phyloP scores from a whole-genome alignment of 2,329 filamentous ascomycete genomes.

The Neonectria ditissima region DNA sequence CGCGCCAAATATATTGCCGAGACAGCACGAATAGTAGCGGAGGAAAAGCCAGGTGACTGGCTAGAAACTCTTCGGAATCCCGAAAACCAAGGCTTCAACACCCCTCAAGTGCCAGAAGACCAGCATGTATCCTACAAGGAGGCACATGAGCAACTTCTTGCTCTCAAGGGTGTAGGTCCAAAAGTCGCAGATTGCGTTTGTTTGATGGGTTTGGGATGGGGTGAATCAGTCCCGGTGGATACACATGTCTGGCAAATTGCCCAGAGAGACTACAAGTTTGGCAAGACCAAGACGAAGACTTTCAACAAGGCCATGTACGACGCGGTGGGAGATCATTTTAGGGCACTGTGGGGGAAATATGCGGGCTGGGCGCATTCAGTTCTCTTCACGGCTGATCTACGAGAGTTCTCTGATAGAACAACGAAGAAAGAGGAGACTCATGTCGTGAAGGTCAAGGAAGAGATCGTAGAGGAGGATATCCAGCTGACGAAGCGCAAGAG shows the following conservation, averaged over 20 bases:
- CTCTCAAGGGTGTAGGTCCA: slow-evolving; percentile 88
- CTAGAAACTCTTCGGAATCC: slow-evolving; percentile 83
- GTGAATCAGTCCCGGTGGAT: slow-evolving; percentile 93
- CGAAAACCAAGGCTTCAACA: slow-evolving; percentile 70
- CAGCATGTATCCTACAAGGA: slow-evolving; percentile 74
- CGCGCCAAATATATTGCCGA: slow-evolving; percentile 91
- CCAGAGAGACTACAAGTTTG: slow-evolving; percentile 93
- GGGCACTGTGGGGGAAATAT: slow-evolving; percentile 89
- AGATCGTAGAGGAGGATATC: slow-evolving; percentile 30
- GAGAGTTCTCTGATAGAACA: slow-evolving; percentile 79
- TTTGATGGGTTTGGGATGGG: slow-evolving; percentile 96
- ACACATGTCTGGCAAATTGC: slow-evolving; percentile 99
- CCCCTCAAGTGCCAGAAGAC: slow-evolving; percentile 58
- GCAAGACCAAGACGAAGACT: slow-evolving; percentile 84
- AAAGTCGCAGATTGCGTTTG: slow-evolving; percentile 98
- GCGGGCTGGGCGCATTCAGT: slow-evolving; percentile 99
- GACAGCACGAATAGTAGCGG: slow-evolving; percentile 81
- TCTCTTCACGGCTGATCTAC: slow-evolving; percentile 92
- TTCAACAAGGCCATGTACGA: slow-evolving; percentile 91
- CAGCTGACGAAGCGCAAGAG: slow-evolving; percentile 41
- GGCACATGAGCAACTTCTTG: slow-evolving; percentile 83
- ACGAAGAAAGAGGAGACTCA: slow-evolving; percentile 32
- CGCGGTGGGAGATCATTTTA: slow-evolving; percentile 90
- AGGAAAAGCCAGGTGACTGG: slow-evolving; percentile 78
- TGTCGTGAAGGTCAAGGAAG: slow-evolving; percentile 41